Evolutionary conservation across 176 grass and related monocot genomes (phyloP).

Genomic region (Pharus latifolius): DNA sequence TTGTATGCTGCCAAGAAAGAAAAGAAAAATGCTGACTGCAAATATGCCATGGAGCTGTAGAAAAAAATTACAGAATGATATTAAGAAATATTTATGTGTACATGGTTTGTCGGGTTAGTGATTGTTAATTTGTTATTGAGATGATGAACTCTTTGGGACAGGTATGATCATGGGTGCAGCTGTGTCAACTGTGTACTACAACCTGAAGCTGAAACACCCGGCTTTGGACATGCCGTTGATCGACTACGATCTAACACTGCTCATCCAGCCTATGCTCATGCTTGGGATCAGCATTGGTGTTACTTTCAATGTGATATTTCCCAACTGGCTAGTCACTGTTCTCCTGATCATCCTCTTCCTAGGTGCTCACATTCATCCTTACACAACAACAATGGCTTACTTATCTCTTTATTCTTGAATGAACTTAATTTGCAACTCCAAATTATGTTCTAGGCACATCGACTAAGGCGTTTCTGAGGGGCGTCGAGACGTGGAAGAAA

Average conservation of each 20-base stretch:
- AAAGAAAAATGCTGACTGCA: not conserved
- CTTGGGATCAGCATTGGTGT: conserved; percentile 94
- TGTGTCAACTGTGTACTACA: conserved; percentile 78
- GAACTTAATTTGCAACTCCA: not conserved
- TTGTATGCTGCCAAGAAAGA: too few species aligned
- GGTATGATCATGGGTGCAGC: conserved; percentile 89
- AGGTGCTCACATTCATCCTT: conserved; percentile 34
- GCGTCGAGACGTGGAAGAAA: conserved; percentile 93
- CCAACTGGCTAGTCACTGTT: conserved; percentile 89
- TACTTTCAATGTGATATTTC: conserved; percentile 76
- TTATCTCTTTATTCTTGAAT: not conserved
- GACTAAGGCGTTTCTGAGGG: conserved; percentile 81
- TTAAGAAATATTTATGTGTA: not conserved
- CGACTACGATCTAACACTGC: conserved; percentile 75
- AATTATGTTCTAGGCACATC: conserved; percentile 55
- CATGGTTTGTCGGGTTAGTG: not conserved
- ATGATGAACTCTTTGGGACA: conserved; percentile 15
- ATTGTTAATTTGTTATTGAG: not conserved
- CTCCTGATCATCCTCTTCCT: conserved; percentile 79
- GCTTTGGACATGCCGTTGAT: conserved; percentile 79
- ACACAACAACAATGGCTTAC: not conserved
- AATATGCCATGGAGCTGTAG: not conserved
- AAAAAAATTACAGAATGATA: not conserved
- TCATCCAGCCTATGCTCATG: conserved; percentile 96
- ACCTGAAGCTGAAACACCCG: conserved; percentile 79